Percentiles rank a stretch among this genome's conserved stretches.
phyloP scores from a whole-genome alignment of 257 asterid species.

The Avicennia marina region DNA sequence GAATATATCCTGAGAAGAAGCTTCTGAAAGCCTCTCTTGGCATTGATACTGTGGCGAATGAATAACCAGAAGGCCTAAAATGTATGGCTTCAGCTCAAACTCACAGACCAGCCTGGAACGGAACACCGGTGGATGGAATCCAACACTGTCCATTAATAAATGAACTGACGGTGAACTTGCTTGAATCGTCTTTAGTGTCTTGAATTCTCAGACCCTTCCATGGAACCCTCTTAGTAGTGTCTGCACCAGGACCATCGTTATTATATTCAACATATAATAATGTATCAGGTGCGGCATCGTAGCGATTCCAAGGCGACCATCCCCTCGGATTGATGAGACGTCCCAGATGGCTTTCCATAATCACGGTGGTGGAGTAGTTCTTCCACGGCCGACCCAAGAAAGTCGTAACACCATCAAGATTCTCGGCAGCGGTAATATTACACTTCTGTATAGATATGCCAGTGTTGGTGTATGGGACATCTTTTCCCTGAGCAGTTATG shows the following conservation, averaged over 20 bases:
- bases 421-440: constrained; percentile 17
- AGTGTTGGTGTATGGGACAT: constrained; percentile 10
- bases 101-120: constrained; percentile 16
- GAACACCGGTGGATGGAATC: constrained; percentile 18
- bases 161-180: constrained; percentile 12
- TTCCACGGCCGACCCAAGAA: constrained; percentile 38
- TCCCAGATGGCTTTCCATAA: constrained; percentile 19
- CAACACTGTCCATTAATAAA: constrained; percentile 12
- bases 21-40: no score
- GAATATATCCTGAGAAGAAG: no score
- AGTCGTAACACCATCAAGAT: constrained; percentile 7
- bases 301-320: constrained; percentile 20
- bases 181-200: background rate
- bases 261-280: constrained; percentile 28
- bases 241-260: constrained; percentile 27
- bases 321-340: constrained; percentile 24
- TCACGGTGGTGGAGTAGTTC: constrained; percentile 24
- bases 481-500: constrained; percentile 30
- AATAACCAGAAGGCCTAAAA: no score
- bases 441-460: constrained; percentile 39
- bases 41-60: no score
- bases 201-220: constrained; percentile 24
- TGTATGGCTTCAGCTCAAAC: no score
- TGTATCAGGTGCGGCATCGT: constrained; percentile 17
- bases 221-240: constrained; percentile 18